Evolutionary conservation across 106 monocot species (phyloP).

Genomic region (Dactylorhiza incarnata): DNA sequence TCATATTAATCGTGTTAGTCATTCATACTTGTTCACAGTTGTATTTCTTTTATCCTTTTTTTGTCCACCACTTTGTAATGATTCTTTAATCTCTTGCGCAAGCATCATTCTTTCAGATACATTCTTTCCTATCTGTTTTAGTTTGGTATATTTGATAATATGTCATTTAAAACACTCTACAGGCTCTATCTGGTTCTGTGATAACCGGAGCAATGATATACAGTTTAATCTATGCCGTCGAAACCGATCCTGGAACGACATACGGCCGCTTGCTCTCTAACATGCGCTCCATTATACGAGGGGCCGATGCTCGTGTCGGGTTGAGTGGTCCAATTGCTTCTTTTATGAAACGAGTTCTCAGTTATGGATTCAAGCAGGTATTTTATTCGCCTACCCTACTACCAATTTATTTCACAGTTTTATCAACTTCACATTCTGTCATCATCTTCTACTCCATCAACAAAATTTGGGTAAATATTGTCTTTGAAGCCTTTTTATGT

Average conservation of each 20-base stretch:
- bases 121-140: neutral
- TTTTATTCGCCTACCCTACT: neutral
- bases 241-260: slow-evolving; percentile 49
- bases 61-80: no score
- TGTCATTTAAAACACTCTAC: neutral
- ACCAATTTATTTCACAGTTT: neutral
- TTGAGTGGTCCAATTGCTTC: slow-evolving; percentile 50
- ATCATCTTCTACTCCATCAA: neutral
- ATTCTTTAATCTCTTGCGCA: neutral
- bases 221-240: slow-evolving; percentile 77
- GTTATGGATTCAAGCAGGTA: slow-evolving; percentile 63
- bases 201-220: slow-evolving; percentile 86
- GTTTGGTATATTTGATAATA: no score
- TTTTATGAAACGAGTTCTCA: slow-evolving; percentile 47
- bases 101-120: neutral
- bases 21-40: neutral
- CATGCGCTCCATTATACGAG: slow-evolving; percentile 66
- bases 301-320: slow-evolving; percentile 13
- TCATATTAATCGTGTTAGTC: neutral
- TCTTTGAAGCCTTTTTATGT: neutral
- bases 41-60: neutral
- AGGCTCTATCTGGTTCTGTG: slow-evolving; percentile 44
- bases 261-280: slow-evolving; percentile 57
- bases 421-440: no score
- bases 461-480: no score